Base-by-base conservation (phyloP, 2,329 filamentous ascomycete species). In the Pseudogymnoascus sp. region DNA sequence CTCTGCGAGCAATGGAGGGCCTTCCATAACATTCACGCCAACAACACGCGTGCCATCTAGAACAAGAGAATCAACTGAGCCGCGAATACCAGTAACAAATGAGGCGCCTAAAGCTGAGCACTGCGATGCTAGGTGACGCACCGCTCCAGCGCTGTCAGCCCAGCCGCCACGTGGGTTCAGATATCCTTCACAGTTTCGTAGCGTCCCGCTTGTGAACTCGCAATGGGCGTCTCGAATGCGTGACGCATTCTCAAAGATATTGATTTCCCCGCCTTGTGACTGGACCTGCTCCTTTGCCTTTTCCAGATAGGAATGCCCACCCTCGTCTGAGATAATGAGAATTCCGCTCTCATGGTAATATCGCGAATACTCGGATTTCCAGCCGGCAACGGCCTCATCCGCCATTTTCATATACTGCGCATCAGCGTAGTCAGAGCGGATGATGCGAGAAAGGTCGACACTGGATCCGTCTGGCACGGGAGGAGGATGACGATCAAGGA, bases 381-480 rank as follows among this genome's bases (percentile, higher is more conserved):
- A 62, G 23, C 40, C 23, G 18, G 40, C 23, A 12, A 16, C 14
- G 8, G 61, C 61, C 18, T 62, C 42, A 25, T n/a, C 31, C 5
- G 38, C 61, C 37, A 62, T 25, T 31, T 46, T 44, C 23, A 44
- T 31, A 36, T 62, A 62, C 31, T 31, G 28, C 10, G 84, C 78
- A 71, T 93, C 87, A 4, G 90, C 87, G 72, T 97, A 97, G 79
- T 97, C 93, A 60, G 84, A 77, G 63, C 86, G 81, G 67, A 89
- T 80, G 85, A 88, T 86, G 67, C 86, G 82, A 12, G 84, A 87
- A 3, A 79, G 80, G 75, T 89, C 86, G 70, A 87, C 81, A 67
- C 82, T 85, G 60, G 84, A 81, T 64, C 81, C 80, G 69, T 89
- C 84, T 46, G 79, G 76, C 5, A 84, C 79, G 1, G 85, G 85